Conservation (phyloP, 163 green algal genomes). For the Scenedesmus sp. region DNA sequence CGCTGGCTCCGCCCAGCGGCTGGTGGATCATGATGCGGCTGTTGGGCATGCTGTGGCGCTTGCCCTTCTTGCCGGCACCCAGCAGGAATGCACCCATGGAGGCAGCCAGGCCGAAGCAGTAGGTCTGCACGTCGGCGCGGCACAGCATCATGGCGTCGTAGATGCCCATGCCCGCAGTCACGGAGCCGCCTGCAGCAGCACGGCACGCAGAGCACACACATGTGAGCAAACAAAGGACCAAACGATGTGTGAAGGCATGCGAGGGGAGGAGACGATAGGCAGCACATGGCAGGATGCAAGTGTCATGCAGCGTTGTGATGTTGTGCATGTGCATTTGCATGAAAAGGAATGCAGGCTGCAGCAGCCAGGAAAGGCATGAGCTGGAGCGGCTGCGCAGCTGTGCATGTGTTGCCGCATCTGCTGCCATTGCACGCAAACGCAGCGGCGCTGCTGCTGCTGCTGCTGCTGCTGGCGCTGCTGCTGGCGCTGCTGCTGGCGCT, state of each 20-base stretch:
- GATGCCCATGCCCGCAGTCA: slow-evolving; percentile 99
- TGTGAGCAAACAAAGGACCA: neutral
- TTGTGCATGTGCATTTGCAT: no score
- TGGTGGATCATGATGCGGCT: slow-evolving; percentile 99
- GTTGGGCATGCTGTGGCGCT: slow-evolving; percentile 99
- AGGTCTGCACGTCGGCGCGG: slow-evolving; percentile 85
- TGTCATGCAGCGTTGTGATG: no score
- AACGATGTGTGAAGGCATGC: neutral
- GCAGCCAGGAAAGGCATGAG: neutral
- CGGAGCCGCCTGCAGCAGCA: slow-evolving; percentile 83
- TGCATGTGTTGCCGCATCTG: no score
- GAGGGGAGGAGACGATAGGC: neutral
- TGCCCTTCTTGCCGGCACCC: slow-evolving; percentile 90
- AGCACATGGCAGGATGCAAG: neutral
- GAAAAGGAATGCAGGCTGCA: no score
- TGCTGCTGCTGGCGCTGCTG: neutral
- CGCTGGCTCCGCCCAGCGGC: slow-evolving; percentile 95
- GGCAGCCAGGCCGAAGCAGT: slow-evolving; percentile 98
- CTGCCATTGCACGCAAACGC: no score
- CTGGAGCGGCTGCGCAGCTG: neutral
- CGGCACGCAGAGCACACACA: neutral
- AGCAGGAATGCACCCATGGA: slow-evolving; percentile 99
- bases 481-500: neutral
- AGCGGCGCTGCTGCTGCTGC: no score
- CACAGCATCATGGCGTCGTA: slow-evolving; percentile 99